A percentile compares a stretch with the other conserved stretches of the same genome.
These are phyloP conservation scores for Mycena haematopus DNA, from an alignment of 768 basidiomycete species.

Conservation along the genomic window DNA sequence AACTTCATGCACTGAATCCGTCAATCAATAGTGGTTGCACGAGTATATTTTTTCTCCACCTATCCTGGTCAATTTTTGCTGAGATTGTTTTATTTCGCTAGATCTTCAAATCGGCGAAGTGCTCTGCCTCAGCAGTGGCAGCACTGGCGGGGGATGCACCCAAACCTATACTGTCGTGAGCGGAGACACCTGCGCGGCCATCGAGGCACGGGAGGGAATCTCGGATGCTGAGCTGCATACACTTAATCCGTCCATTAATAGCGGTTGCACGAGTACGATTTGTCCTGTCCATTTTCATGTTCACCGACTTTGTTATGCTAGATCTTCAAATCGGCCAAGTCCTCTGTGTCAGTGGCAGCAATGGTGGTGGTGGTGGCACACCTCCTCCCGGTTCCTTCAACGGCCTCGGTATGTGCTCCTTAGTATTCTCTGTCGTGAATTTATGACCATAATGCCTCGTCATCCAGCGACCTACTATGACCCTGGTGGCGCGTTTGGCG, in stretches of 20 bases:
- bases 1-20: constrained; percentile 17
- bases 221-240: constrained; percentile 20
- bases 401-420: too few species aligned
- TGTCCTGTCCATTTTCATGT: not conserved
- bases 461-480: too few species aligned
- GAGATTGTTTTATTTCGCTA: not conserved
- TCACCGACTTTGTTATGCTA: not conserved
- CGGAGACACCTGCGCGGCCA: constrained; percentile 22
- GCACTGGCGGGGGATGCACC: too few species aligned
- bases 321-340: constrained; percentile 23
- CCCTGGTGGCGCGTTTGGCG: too few species aligned
- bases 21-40: constrained; percentile 24
- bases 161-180: constrained; percentile 20
- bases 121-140: not conserved
- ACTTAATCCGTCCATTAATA: constrained; percentile 21
- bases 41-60: constrained; percentile 10
- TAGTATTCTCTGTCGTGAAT: too few species aligned
- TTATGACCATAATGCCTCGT: too few species aligned
- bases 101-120: constrained; percentile 21
- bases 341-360: not conserved
- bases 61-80: not conserved
- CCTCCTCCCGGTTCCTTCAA: too few species aligned
- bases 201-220: constrained; percentile 11
- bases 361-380: too few species aligned
- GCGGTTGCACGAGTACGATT: constrained; percentile 23